These are phyloP conservation scores for Pleodorina starrii DNA, from an alignment of 139 green algal genomes.

Conservation along the genomic window DNA sequence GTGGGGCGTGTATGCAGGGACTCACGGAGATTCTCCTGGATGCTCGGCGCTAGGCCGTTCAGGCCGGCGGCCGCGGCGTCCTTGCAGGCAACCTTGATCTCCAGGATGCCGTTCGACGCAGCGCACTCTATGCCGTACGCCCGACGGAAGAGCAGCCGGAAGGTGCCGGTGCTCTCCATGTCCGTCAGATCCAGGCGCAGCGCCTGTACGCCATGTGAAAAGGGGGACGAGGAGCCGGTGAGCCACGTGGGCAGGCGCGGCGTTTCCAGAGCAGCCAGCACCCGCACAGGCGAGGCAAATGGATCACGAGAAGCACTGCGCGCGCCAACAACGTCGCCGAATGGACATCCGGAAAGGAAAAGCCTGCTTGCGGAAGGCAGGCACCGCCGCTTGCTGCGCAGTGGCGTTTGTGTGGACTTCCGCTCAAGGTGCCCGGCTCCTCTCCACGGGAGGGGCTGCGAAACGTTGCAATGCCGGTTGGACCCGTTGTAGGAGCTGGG, in stretches of 20 bases:
- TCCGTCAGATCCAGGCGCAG: slow-evolving; percentile 6
- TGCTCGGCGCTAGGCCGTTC: not conserved
- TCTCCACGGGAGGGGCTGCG: too few species aligned
- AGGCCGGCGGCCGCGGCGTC: not conserved
- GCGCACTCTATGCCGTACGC: not conserved
- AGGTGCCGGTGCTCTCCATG: slow-evolving; percentile 3
- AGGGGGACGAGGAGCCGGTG: not conserved
- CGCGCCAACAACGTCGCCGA: too few species aligned
- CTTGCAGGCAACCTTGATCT: not conserved
- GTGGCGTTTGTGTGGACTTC: too few species aligned
- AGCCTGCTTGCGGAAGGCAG: too few species aligned
- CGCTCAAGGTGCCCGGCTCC: too few species aligned
- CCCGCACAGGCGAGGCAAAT: too few species aligned
- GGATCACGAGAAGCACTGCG: too few species aligned
- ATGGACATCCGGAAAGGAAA: too few species aligned
- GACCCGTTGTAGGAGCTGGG: too few species aligned
- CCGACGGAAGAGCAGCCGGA: not conserved
- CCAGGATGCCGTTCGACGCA: not conserved
- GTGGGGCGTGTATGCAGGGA: not conserved
- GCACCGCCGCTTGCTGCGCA: too few species aligned
- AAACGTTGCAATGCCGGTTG: too few species aligned
- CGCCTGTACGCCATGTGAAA: not conserved
- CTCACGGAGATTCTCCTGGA: not conserved
- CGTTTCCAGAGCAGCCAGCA: too few species aligned
- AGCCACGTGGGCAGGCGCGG: not conserved